phyloP scores from a whole-genome alignment of 2,329 filamentous ascomycete species.

The Colletotrichum lini region DNA sequence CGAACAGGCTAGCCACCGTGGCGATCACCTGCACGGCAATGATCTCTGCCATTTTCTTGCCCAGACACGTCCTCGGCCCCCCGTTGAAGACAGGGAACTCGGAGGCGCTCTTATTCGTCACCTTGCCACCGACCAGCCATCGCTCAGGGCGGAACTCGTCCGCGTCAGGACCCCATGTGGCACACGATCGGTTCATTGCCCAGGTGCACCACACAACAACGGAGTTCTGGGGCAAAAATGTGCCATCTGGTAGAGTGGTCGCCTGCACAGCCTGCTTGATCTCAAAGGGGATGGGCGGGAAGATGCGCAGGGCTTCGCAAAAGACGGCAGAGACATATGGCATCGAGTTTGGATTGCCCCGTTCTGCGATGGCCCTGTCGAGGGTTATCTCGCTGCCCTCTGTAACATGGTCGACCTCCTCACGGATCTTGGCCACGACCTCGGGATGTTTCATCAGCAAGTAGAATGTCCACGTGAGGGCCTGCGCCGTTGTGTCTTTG shows the following conservation, averaged over 20 bases:
- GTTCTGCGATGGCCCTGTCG: conserved; percentile 49
- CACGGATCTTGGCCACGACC: conserved; percentile 57
- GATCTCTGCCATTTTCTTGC: conserved; percentile 75
- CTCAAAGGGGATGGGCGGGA: conserved; percentile 76
- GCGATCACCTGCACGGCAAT: conserved; percentile 71
- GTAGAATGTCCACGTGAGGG: conserved; percentile 75
- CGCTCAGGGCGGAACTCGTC: conserved; percentile 69
- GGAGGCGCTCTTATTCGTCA: conserved; percentile 60
- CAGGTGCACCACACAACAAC: conserved; percentile 76
- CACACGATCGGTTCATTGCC: conserved; percentile 72
- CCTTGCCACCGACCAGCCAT: conserved; percentile 64
- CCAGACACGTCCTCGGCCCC: conserved; percentile 72
- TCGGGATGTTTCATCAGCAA: conserved; percentile 67
- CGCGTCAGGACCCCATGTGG: conserved; percentile 71
- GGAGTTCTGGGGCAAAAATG: conserved; percentile 66
- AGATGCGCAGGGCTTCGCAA: conserved; percentile 73
- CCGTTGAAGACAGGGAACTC: conserved; percentile 78
- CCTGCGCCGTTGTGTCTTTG: conserved; percentile 76
- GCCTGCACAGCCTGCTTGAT: conserved; percentile 70
- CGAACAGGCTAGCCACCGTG: conserved; percentile 63
- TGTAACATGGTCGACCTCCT: conserved; percentile 53
- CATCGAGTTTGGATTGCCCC: conserved; percentile 55
- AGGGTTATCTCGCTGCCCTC: conserved; percentile 37
- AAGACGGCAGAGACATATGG: conserved; percentile 74
- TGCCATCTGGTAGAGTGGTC: conserved; percentile 72